phyloP scores from a whole-genome alignment of 2,329 filamentous ascomycete genomes.

The Elsinoe necatrix region DNA sequence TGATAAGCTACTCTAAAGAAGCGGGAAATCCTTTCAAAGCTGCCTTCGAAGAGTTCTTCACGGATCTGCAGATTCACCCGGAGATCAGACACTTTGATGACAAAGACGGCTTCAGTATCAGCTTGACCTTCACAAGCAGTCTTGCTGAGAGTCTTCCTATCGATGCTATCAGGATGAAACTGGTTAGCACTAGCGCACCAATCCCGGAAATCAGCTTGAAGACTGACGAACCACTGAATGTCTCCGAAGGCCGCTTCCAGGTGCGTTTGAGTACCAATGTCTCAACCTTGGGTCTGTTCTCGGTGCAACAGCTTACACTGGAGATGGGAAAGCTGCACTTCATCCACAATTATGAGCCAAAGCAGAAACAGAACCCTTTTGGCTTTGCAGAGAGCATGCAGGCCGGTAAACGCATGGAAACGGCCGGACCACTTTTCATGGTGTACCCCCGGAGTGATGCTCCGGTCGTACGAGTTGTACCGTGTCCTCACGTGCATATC shows the following conservation, averaged over 20 bases:
- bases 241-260: constrained; percentile 48
- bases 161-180: constrained; percentile 54
- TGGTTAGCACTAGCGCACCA: constrained; percentile 51
- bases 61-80: constrained; percentile 57
- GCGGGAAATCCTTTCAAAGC: constrained; percentile 56
- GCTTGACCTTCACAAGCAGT: constrained; percentile 61
- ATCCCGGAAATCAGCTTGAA: constrained; percentile 61
- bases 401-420: constrained; percentile 35
- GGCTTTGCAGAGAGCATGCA: constrained; percentile 38
- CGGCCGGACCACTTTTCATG: constrained; percentile 44
- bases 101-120: constrained; percentile 66
- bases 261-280: constrained; percentile 39
- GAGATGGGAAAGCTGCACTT: constrained; percentile 56
- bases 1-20: constrained; percentile 41
- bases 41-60: constrained; percentile 66
- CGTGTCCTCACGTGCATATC: constrained; percentile 66
- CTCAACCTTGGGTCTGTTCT: constrained; percentile 63
- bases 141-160: constrained; percentile 62
- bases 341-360: constrained; percentile 53
- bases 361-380: constrained; percentile 39
- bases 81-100: constrained; percentile 60
- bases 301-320: constrained; percentile 63
- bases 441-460: constrained; percentile 63
- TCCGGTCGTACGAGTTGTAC: constrained; percentile 58
- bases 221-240: constrained; percentile 35